These are phyloP conservation scores for Penicillium angulare DNA, from an alignment of 495 filamentous ascomycete genomes.

Conservation along the genomic window DNA sequence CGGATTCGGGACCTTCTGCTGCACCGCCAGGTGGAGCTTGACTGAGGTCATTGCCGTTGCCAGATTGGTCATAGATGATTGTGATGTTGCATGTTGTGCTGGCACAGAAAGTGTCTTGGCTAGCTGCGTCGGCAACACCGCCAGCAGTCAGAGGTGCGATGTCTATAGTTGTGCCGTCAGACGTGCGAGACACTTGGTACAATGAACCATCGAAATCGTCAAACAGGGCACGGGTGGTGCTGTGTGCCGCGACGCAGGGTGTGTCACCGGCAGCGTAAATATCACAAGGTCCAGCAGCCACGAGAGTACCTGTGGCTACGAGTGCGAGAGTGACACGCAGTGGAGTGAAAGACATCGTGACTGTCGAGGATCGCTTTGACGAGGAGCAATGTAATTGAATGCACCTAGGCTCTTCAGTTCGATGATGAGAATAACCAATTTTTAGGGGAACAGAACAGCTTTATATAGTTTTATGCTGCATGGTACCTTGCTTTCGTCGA, in stretches of 20 bases:
- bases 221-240: constrained; percentile 57
- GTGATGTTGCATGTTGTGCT: constrained; percentile 56
- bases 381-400: neutral
- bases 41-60: constrained; percentile 53
- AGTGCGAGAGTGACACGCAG: constrained; percentile 33
- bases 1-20: constrained; percentile 42
- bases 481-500: too few relatives aligned
- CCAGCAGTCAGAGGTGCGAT: constrained; percentile 49
- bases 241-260: constrained; percentile 57
- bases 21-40: constrained; percentile 53
- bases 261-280: constrained; percentile 53
- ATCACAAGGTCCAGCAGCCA: constrained; percentile 52
- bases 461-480: too few relatives aligned
- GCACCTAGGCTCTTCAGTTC: neutral
- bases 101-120: constrained; percentile 56
- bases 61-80: constrained; percentile 59
- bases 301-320: constrained; percentile 38
- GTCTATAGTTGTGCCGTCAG: constrained; percentile 43
- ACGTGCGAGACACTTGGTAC: constrained; percentile 55
- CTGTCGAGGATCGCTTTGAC: neutral
- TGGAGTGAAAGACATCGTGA: neutral
- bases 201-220: constrained; percentile 47
- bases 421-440: neutral
- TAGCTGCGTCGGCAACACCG: constrained; percentile 52
- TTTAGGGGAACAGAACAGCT: neutral